Conservation (phyloP, 495 filamentous ascomycete genomes). For the Annulohypoxylon bovei region DNA sequence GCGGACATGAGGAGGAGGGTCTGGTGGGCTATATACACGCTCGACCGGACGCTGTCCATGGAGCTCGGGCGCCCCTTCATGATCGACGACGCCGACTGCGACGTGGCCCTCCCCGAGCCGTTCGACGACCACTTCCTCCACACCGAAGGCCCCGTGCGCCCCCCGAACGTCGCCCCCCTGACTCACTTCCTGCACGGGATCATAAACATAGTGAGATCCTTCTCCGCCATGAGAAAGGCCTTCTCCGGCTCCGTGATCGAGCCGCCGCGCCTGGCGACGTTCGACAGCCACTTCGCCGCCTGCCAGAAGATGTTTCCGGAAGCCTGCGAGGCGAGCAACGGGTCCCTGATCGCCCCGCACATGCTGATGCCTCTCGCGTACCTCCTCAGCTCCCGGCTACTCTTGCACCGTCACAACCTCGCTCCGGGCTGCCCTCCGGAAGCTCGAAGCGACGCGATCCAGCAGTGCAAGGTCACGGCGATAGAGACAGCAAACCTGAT, state of each 20-base stretch:
- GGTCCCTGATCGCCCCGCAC: slow-evolving; percentile 74
- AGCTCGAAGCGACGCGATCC: slow-evolving; percentile 73
- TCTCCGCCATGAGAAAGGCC: slow-evolving; percentile 77
- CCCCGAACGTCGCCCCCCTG: slow-evolving; percentile 59
- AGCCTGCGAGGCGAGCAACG: slow-evolving; percentile 70
- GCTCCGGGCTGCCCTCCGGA: slow-evolving; percentile 73
- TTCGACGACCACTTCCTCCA: slow-evolving; percentile 85
- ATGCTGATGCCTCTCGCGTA: slow-evolving; percentile 76
- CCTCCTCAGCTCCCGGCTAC: slow-evolving; percentile 82
- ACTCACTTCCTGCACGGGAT: slow-evolving; percentile 76
- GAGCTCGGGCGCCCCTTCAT: slow-evolving; percentile 84
- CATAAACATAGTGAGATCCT: slow-evolving; percentile 85
- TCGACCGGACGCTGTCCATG: slow-evolving; percentile 84
- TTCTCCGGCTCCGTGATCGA: slow-evolving; percentile 75
- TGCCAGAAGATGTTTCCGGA: slow-evolving; percentile 80
- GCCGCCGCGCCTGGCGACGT: slow-evolving; percentile 73
- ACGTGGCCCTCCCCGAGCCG: slow-evolving; percentile 79
- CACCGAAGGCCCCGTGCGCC: slow-evolving; percentile 65
- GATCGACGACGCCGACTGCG: slow-evolving; percentile 91
- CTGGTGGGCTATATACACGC: slow-evolving; percentile 95
- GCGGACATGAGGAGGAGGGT: slow-evolving; percentile 88
- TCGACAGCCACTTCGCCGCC: slow-evolving; percentile 80
- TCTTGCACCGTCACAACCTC: slow-evolving; percentile 93
- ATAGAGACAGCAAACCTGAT: slow-evolving; percentile 82
- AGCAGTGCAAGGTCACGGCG: slow-evolving; percentile 77